Evolutionary conservation across 257 asterid species (phyloP).

Genomic region (Solanum piurae): DNA sequence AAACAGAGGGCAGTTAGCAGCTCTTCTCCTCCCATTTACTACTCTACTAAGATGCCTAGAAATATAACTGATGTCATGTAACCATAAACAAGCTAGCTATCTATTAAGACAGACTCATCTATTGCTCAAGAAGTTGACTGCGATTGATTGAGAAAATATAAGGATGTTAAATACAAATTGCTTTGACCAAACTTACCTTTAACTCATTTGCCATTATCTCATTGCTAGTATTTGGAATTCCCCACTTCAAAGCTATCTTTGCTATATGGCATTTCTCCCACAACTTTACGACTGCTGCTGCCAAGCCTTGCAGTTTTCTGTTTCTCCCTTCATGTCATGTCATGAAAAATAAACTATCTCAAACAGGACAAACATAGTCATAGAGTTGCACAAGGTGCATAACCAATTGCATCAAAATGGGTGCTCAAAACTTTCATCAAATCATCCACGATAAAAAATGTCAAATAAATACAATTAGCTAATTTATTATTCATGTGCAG

Average conservation of each 20-base stretch:
- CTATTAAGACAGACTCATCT: background rate
- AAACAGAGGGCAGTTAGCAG: background rate
- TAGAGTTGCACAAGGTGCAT: background rate
- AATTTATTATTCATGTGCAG: background rate
- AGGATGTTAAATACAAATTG: background rate
- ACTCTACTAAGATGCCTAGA: background rate
- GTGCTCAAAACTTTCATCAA: background rate
- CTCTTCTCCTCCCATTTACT: background rate
- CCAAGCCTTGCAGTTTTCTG: slow-evolving; percentile 77
- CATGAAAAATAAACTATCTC: background rate
- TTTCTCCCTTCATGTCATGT: slow-evolving; percentile 61
- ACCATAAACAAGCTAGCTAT: background rate
- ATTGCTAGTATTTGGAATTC: slow-evolving; percentile 76
- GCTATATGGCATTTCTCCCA: slow-evolving; percentile 96
- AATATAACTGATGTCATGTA: background rate
- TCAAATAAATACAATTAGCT: background rate
- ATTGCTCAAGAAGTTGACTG: background rate
- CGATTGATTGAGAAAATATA: background rate
- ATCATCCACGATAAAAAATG: background rate
- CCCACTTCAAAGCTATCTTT: slow-evolving; percentile 91
- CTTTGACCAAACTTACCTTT: slow-evolving; percentile 46
- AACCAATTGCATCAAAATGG: background rate
- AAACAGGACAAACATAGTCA: background rate
- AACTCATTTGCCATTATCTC: slow-evolving; percentile 88
- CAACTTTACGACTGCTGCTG: slow-evolving; percentile 66